A percentile compares a stretch with the other conserved stretches of the same genome.
Conservation (phyloP, 257 asterid genomes). For the Lantana camara region DNA sequence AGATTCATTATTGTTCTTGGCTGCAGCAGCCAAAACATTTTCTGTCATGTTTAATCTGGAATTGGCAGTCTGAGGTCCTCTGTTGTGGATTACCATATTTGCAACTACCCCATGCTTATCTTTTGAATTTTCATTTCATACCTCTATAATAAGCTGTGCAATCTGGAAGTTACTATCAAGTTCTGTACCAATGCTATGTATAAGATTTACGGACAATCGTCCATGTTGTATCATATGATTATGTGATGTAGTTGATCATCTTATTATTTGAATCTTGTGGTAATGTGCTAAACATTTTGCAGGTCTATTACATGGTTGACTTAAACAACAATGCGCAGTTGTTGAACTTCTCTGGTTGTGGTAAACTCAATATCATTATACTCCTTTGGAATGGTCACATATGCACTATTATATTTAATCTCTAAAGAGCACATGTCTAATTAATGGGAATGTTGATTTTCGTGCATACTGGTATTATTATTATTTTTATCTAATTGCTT, state of each 20-base stretch:
- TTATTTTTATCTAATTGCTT: neutral
- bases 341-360: slow-evolving; percentile 96
- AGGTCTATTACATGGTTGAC: slow-evolving; percentile 95
- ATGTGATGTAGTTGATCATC: slow-evolving; percentile 7
- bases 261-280: neutral
- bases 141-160: too few species aligned
- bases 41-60: slow-evolving; percentile 11
- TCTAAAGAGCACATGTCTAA: slow-evolving; percentile 4
- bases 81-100: neutral
- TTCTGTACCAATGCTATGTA: too few species aligned
- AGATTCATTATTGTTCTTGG: slow-evolving; percentile 4
- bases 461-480: neutral
- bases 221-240: slow-evolving; percentile 4
- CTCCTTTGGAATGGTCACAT: slow-evolving; percentile 2
- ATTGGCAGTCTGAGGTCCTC: slow-evolving; percentile 4
- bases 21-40: neutral
- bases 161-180: too few species aligned
- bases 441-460: neutral
- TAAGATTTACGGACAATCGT: neutral
- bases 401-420: slow-evolving; percentile 9
- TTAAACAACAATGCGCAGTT: slow-evolving; percentile 65
- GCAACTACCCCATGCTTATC: slow-evolving; percentile 3
- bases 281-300: slow-evolving; percentile 33
- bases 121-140: slow-evolving; percentile 1
- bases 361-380: slow-evolving; percentile 50